Evolutionary conservation across 2,329 filamentous ascomycete genomes (phyloP).

Genomic region (Fonsecaea nubica): DNA sequence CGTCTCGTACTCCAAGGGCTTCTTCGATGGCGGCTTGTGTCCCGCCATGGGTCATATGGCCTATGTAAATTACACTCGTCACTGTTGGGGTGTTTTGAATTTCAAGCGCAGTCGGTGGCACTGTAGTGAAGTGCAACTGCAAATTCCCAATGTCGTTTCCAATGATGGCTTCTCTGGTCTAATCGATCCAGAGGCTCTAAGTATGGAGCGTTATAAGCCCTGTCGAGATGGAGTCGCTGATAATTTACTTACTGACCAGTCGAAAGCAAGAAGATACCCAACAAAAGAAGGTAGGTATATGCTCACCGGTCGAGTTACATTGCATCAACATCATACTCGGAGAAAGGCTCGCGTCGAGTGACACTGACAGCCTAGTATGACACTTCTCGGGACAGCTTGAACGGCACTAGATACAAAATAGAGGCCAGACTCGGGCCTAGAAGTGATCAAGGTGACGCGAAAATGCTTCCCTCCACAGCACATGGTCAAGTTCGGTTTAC

Average conservation of each 20-base stretch:
- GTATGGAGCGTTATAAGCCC: neutral
- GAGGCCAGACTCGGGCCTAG: neutral
- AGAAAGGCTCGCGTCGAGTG: neutral
- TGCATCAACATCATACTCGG: neutral
- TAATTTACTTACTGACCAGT: neutral
- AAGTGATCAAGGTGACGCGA: neutral
- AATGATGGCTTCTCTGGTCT: neutral
- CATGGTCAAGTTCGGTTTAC: neutral
- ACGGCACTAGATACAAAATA: neutral
- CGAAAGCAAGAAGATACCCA: neutral
- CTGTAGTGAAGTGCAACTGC: neutral
- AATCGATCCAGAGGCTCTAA: neutral
- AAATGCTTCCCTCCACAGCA: slow-evolving; percentile 2
- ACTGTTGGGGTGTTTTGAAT: neutral
- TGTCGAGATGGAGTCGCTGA: neutral
- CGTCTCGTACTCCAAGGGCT: neutral
- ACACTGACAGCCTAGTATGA: neutral
- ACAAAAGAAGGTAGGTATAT: neutral
- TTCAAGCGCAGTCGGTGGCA: neutral
- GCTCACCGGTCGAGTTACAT: neutral
- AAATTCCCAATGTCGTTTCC: neutral
- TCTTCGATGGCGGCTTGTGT: neutral
- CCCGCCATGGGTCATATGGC: neutral
- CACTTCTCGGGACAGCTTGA: neutral
- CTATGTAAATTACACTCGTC: neutral